Conservation (phyloP, 2,329 filamentous ascomycete species). For the Trichoderma semiorbis region DNA sequence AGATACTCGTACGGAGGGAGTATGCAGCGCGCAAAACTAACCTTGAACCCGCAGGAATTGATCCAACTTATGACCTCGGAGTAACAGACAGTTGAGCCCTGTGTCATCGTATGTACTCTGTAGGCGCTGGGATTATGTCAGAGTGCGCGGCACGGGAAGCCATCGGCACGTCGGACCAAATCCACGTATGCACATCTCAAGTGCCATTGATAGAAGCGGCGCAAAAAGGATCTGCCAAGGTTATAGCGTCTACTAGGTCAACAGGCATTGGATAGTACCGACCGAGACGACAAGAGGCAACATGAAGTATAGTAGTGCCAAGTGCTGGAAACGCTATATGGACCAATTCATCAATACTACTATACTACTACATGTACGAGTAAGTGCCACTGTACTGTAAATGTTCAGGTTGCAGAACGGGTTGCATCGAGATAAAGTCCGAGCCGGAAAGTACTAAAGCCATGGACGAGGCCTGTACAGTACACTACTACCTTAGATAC, state of each 20-base stretch:
- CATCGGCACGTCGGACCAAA: background rate
- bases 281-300: background rate
- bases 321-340: background rate
- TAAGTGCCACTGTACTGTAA: background rate
- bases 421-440: constrained; percentile 7
- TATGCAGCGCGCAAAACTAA: background rate
- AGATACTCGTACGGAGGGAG: too few species aligned
- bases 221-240: background rate
- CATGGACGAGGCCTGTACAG: background rate
- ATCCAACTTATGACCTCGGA: too few species aligned
- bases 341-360: background rate
- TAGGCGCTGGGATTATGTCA: background rate
- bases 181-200: background rate
- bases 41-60: too few species aligned
- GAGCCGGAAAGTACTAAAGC: background rate
- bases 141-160: background rate
- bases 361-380: background rate
- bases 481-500: background rate
- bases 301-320: background rate
- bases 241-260: background rate
- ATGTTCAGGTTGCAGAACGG: background rate
- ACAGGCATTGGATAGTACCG: background rate
- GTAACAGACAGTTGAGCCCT: too few species aligned
- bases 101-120: too few species aligned
- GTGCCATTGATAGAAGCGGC: background rate